A percentile compares a stretch with the other conserved stretches of the same genome.
These are phyloP conservation scores for Orbilia quercus DNA, from an alignment of 2,329 filamentous ascomycete genomes.

Conservation along the genomic window DNA sequence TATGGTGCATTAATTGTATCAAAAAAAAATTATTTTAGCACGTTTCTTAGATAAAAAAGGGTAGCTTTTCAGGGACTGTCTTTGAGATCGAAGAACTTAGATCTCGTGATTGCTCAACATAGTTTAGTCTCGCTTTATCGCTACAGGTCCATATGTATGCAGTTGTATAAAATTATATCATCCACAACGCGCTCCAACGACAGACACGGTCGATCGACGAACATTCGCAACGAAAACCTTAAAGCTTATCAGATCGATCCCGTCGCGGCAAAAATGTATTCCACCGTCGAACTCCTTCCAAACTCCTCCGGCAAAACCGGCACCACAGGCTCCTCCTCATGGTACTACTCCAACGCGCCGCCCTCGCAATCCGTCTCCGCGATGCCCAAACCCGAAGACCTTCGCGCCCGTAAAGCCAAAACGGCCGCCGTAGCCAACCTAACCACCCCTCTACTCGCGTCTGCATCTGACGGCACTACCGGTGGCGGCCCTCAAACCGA, in stretches of 20 bases:
- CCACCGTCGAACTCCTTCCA: constrained; percentile 51
- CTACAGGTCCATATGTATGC: too few species aligned
- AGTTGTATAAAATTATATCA: too few species aligned
- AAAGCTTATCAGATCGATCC: neutral
- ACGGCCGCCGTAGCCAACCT: constrained; percentile 29
- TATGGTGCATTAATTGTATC: too few species aligned
- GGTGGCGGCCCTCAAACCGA: neutral
- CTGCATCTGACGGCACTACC: neutral
- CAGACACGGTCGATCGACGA: neutral
- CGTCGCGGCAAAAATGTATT: constrained; percentile 11
- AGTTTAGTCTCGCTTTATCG: too few species aligned
- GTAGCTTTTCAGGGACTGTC: too few species aligned
- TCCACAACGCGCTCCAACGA: neutral
- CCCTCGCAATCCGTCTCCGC: constrained; percentile 56
- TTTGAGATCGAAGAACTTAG: too few species aligned
- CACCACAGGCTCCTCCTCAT: constrained; percentile 49
- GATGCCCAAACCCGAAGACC: constrained; percentile 55
- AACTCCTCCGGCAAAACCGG: constrained; percentile 43
- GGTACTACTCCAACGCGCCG: constrained; percentile 55
- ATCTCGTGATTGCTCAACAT: too few species aligned
- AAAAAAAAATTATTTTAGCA: too few species aligned
- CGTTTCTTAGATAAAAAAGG: too few species aligned
- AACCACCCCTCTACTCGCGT: neutral
- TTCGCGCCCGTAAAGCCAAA: constrained; percentile 43
- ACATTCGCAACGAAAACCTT: constrained; percentile 2